These are phyloP conservation scores for Phytopythium vexans DNA, from an alignment of 352 stramenopile genomes.

Conservation along the genomic window DNA sequence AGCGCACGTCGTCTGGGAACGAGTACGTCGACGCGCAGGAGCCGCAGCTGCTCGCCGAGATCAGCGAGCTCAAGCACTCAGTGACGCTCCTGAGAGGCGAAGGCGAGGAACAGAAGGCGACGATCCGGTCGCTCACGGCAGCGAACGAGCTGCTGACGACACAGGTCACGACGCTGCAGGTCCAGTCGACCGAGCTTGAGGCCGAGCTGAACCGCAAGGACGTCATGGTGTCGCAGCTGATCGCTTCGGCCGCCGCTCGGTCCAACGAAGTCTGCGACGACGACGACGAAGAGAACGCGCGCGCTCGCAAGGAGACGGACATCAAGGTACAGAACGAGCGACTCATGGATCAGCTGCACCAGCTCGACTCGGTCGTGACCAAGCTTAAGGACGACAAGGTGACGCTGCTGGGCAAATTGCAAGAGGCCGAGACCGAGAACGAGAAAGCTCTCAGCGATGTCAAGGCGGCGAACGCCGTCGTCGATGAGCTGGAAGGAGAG, in stretches of 20 bases:
- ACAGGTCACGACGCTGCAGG: constrained; percentile 13
- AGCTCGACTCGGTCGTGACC: constrained; percentile 43
- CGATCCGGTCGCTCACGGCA: constrained; percentile 14
- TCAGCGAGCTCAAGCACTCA: constrained; percentile 42
- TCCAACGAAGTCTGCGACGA: constrained; percentile 13
- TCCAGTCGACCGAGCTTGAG: constrained; percentile 19
- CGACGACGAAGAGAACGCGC: constrained; percentile 6
- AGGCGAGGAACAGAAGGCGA: constrained; percentile 13
- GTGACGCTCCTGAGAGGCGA: constrained; percentile 15
- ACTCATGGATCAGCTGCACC: constrained; percentile 34
- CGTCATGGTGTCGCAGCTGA: constrained; percentile 4
- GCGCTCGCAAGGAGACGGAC: constrained; percentile 5
- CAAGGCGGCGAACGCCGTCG: constrained; percentile 23
- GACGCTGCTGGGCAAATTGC: constrained; percentile 35
- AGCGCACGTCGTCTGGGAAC: constrained; percentile 48
- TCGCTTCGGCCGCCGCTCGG: not conserved
- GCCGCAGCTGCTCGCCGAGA: constrained; percentile 44
- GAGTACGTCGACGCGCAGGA: constrained; percentile 62
- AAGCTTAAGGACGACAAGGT: constrained; percentile 52
- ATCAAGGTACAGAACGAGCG: constrained; percentile 26
- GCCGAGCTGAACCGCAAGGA: constrained; percentile 23
- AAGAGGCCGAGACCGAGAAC: constrained; percentile 37
- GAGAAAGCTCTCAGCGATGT: constrained; percentile 28
- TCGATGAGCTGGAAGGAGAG: constrained; percentile 28
- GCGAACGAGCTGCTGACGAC: constrained; percentile 21